Evolutionary conservation across 768 basidiomycete species (phyloP), one percentile per base, ranked within the genome.

Genomic region (Phlebiopsis flavidoalba): DNA sequence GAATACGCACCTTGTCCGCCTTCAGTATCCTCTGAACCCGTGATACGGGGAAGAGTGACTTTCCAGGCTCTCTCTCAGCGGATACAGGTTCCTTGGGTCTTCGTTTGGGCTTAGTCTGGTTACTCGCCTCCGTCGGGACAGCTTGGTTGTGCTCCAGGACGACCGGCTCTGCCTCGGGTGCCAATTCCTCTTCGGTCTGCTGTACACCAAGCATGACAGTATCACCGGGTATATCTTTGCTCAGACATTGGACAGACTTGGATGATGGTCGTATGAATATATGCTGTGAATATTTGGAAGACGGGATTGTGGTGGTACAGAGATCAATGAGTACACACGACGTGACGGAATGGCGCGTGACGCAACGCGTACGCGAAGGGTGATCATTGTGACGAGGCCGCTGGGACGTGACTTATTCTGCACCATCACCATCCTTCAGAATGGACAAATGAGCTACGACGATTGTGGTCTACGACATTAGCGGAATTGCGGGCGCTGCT

Each of bases 1-100:
- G 43, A 37, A 43, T 7, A 71, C 74, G 60, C 58, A 83, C 93
- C 78, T 88, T 88, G 73, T 95, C 93, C 6, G 88, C 92, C 68
- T 91, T 94, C 64, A 93, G 79, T 52, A 95, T 91, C 74, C 80
- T 86, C 71, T 93, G 92, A 45, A 95, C 88, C 61, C 90, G 81
- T 1, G 88, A 77, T 56, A 90, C 79, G 0, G 93, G 93, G 50
- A 94, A 74, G 21, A 89, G 63, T 1, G 91, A 86, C 66, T 86
- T 93, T 36, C 93, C 93, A 1, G 76, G 73, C 54, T 78, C 78
- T 55, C 80, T 37, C 22, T n/a, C 46, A 4, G 53, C 15, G 10
- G 58, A 14, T 15, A 22, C 48, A 31, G 57, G 24, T 5, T 56
- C 37, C 19, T 53, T 51, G 8, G 14, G 50, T 17, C 47, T 55